Conservation (phyloP, 345 rosid species). For the Rhizophora mangle region DNA sequence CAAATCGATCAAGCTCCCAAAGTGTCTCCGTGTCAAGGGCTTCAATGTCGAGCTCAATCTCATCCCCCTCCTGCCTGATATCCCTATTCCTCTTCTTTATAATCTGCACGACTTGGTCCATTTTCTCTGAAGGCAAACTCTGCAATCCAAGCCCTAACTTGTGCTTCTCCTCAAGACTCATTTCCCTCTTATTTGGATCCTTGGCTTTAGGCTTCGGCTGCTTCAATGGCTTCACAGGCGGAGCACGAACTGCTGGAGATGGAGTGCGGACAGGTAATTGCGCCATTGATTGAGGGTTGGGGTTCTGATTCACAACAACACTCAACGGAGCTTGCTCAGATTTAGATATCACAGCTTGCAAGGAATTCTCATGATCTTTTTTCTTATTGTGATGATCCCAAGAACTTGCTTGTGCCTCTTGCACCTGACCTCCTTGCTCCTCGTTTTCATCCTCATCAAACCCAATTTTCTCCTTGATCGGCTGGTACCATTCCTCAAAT, state of each 20-base stretch:
- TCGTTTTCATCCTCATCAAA: slow-evolving; percentile 12
- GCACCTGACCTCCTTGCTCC: slow-evolving; percentile 21
- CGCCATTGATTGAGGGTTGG: slow-evolving; percentile 20
- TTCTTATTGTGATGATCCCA: slow-evolving; percentile 41
- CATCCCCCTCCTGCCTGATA: slow-evolving; percentile 75
- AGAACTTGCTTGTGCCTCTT: slow-evolving; percentile 45
- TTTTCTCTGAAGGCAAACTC: slow-evolving; percentile 77
- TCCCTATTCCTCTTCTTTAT: slow-evolving; percentile 64
- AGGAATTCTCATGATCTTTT: slow-evolving; percentile 15
- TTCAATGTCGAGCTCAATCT: slow-evolving; percentile 78
- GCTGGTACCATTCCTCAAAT: slow-evolving; percentile 49
- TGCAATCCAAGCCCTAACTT: slow-evolving; percentile 67
- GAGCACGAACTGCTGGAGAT: slow-evolving; percentile 34
- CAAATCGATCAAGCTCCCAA: slow-evolving; percentile 84
- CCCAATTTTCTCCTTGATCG: slow-evolving; percentile 36
- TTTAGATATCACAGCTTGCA: slow-evolving; percentile 22
- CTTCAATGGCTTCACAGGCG: slow-evolving; percentile 43
- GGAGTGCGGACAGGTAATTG: slow-evolving; percentile 39
- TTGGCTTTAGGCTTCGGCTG: slow-evolving; percentile 77
- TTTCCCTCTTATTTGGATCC: slow-evolving; percentile 72
- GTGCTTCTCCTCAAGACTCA: slow-evolving; percentile 70
- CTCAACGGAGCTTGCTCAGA: slow-evolving; percentile 21
- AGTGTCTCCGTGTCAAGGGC: slow-evolving; percentile 71
- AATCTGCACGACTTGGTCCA: slow-evolving; percentile 76
- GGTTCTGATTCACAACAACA: slow-evolving; percentile 19